Percentiles rank a stretch among this genome's conserved stretches.
These are phyloP conservation scores for Fusarium fujikuroi DNA, from an alignment of 2,329 filamentous ascomycete genomes.

Conservation along the genomic window DNA sequence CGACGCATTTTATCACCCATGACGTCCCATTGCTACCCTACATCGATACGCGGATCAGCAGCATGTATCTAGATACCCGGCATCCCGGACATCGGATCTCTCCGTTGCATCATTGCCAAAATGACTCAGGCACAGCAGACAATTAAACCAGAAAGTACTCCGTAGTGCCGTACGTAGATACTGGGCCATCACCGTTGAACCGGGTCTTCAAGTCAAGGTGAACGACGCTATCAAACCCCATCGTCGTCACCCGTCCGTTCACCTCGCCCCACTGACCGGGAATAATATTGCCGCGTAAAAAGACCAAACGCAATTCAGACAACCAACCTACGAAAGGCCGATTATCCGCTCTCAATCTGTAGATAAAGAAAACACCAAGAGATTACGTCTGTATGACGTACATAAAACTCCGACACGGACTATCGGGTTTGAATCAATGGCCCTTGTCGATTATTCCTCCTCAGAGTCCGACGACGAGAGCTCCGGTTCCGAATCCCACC, in stretches of 20 bases:
- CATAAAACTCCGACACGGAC: background rate
- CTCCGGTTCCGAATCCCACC: slow-evolving; percentile 44
- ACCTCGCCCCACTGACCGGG: background rate
- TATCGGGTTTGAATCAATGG: slow-evolving; percentile 55
- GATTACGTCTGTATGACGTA: slow-evolving; percentile 9
- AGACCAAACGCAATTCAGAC: slow-evolving; percentile 1
- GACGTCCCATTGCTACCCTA: slow-evolving; percentile 32
- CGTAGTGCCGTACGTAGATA: background rate
- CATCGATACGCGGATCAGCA: slow-evolving; percentile 11
- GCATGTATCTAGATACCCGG: background rate
- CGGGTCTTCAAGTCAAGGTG: slow-evolving; percentile 1
- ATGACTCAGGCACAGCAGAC: background rate
- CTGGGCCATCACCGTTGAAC: background rate
- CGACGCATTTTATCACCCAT: slow-evolving; percentile 25
- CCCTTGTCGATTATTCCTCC: slow-evolving; percentile 70
- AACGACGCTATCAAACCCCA: background rate
- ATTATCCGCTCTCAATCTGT: background rate
- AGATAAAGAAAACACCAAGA: background rate
- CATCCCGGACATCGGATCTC: slow-evolving; percentile 4
- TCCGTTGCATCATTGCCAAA: background rate
- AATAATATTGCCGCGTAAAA: slow-evolving; percentile 6
- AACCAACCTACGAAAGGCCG: background rate
- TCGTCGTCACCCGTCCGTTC: background rate
- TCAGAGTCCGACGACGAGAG: slow-evolving; percentile 37
- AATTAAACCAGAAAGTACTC: background rate